phyloP scores from a whole-genome alignment of 2,329 filamentous ascomycete genomes.

The Mycosphaerella sp. region DNA sequence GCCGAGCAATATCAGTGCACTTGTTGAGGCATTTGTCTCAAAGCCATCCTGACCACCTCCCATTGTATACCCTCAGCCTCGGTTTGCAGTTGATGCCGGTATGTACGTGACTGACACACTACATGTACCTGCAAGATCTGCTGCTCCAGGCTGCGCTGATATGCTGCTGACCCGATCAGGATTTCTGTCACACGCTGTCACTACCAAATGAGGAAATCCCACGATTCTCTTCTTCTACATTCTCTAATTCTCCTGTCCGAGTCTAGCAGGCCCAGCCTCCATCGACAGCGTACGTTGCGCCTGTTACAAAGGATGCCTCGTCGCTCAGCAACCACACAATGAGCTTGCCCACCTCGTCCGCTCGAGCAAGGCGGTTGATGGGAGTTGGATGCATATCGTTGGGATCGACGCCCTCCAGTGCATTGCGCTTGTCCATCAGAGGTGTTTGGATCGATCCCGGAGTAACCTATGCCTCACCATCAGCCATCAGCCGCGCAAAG shows the following conservation, averaged over 20 bases:
- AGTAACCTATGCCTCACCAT: background rate
- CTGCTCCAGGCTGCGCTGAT: no score
- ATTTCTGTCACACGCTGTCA: no score
- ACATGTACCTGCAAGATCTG: no score
- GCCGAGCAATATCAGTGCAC: background rate
- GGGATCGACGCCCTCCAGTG: constrained; percentile 26
- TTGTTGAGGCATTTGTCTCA: background rate
- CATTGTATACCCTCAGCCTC: background rate
- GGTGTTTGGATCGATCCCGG: constrained; percentile 26
- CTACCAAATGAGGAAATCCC: no score
- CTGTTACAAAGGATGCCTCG: constrained; percentile 44
- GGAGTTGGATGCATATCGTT: constrained; percentile 19
- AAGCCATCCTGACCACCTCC: background rate
- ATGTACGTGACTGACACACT: no score
- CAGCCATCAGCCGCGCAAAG: background rate
- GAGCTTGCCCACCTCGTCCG: constrained; percentile 30
- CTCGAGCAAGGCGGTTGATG: constrained; percentile 23
- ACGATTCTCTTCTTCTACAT: no score
- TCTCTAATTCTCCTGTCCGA: no score
- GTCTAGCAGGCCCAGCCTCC: constrained; percentile 35
- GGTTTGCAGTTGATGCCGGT: no score
- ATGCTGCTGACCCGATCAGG: no score
- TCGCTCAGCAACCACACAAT: constrained; percentile 47
- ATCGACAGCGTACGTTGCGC: constrained; percentile 44
- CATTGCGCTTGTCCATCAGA: constrained; percentile 29